Conservation (phyloP, 2,329 filamentous ascomycete species). For the Ophiostoma tasmaniense region DNA sequence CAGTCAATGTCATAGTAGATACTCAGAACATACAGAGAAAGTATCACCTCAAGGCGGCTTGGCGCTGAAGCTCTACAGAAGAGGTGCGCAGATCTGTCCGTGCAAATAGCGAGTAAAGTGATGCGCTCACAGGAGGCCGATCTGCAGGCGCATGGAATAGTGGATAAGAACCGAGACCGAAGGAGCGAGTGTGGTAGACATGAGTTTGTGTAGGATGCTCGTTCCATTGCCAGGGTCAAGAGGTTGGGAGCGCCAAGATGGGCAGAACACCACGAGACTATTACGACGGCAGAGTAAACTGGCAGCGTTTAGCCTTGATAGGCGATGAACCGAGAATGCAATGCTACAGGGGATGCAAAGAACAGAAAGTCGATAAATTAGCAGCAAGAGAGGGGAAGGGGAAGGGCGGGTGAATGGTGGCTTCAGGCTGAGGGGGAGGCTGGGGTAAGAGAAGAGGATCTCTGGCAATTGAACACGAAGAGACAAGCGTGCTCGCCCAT, state of each 20-base stretch:
- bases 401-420: too few species aligned
- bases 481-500: not conserved
- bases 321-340: not conserved
- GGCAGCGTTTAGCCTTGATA: not conserved
- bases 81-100: not conserved
- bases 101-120: not conserved
- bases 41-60: not conserved
- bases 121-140: too few species aligned
- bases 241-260: not conserved
- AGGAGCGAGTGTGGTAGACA: too few species aligned
- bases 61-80: not conserved
- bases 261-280: not conserved
- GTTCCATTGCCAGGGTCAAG: not conserved
- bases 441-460: not conserved
- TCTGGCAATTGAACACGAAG: not conserved
- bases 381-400: not conserved
- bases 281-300: not conserved
- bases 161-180: too few species aligned
- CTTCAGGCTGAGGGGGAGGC: not conserved
- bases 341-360: too few species aligned
- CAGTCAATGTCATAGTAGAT: too few species aligned
- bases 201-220: too few species aligned
- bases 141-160: too few species aligned
- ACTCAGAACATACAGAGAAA: not conserved
- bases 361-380: not conserved